Conservation (phyloP, 2,329 filamentous ascomycete genomes). For the Orbilia oligospora region DNA sequence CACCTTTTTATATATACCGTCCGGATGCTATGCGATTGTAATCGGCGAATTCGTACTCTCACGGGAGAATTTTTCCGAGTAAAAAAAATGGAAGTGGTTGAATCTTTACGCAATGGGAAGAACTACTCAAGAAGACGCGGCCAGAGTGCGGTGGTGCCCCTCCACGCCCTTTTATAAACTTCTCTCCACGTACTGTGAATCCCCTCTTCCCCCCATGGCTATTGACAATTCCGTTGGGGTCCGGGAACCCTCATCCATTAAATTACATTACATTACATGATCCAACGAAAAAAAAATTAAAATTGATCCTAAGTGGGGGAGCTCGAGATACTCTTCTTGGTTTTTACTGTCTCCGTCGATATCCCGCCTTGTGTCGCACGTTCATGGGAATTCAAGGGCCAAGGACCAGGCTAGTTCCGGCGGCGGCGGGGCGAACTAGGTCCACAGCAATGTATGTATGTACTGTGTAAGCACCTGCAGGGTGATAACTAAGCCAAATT, state of each 20-base stretch:
- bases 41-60: slow-evolving; percentile 13
- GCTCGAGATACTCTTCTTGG: slow-evolving; percentile 27
- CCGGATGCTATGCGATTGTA: slow-evolving; percentile 4
- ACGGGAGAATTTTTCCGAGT: slow-evolving; percentile 53
- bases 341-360: slow-evolving; percentile 8
- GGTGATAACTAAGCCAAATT: slow-evolving; percentile 54
- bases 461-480: slow-evolving; percentile 46
- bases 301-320: slow-evolving; percentile 36
- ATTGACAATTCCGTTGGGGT: slow-evolving; percentile 58
- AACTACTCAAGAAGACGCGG: slow-evolving; percentile 19
- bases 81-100: not conserved
- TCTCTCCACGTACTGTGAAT: not conserved
- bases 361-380: slow-evolving; percentile 5
- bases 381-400: slow-evolving; percentile 14
- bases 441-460: not conserved
- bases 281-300: slow-evolving; percentile 38
- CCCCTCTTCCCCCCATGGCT: too few species aligned
- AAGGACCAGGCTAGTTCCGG: slow-evolving; percentile 36
- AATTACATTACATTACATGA: too few species aligned
- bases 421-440: slow-evolving; percentile 39
- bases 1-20: slow-evolving; percentile 11
- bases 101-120: not conserved
- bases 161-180: slow-evolving; percentile 38
- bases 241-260: slow-evolving; percentile 31
- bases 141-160: slow-evolving; percentile 5